Evolutionary conservation across 2,329 filamentous ascomycete genomes (phyloP), one percentile per base, ranked within the genome.

Genomic region (Aspergillus tamarii): DNA sequence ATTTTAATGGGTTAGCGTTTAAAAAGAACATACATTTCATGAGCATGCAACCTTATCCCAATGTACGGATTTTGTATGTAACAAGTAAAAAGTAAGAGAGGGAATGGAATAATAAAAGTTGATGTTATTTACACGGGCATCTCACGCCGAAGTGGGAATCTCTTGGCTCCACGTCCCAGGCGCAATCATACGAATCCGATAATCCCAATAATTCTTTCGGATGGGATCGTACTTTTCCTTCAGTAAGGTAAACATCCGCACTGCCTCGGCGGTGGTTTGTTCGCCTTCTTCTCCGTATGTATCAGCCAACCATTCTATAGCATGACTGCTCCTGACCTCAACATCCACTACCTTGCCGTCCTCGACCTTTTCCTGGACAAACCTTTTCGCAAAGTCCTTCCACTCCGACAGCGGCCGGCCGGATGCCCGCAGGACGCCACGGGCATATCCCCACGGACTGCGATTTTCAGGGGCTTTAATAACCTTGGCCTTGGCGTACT

Each of bases 161-260:
- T 67, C 64, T 28, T 30, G 28, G 45, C 28, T 63, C 34, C 58
- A 61, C 14, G 65, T 54, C 30, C 61, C 52, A 14, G 57, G 69
- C 19, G 68, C 75, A 56, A 88, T 73, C 69, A 82, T 73, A 48
- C 76, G 78, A 74, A 87, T 88, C 74, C 87, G 84, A 80, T 91
- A 97, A 72, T 91, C 89, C 95, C 95, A 99, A 80, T 97, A 99
- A 67, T 94, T 94, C 68, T 89, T 89, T 63, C 95, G 85, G 64
- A 99, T 90, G 8, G 92, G 92, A 83, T 99, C 95, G 85, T 93
- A 99, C 82, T 89, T 94, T 73, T 90, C 88, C 55, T 88, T 90
- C 73, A 99, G 77, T 65, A 96, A 81, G 63, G 86, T 85, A 72
- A 97, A 79, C 65, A 91, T 93, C 73, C 88, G 79, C 60, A 84